These are phyloP conservation scores for Penicillium nucicola DNA, from an alignment of 495 filamentous ascomycete genomes.

Conservation along the genomic window DNA sequence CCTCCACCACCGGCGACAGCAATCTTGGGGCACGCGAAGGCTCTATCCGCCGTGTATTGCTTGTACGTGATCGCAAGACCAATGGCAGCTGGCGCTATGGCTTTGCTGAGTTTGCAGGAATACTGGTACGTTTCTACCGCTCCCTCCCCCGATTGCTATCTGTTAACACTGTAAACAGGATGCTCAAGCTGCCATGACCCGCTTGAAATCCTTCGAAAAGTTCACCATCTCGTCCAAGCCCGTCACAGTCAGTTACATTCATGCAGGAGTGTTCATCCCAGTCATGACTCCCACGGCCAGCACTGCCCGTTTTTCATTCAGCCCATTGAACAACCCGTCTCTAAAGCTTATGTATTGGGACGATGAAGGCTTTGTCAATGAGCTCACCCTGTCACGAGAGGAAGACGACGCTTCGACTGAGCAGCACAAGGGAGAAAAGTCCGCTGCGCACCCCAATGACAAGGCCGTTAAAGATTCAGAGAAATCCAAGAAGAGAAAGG, in stretches of 20 bases:
- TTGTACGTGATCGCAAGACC: constrained; percentile 71
- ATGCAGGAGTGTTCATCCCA: constrained; percentile 85
- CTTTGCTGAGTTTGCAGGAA: constrained; percentile 81
- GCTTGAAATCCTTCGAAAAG: constrained; percentile 71
- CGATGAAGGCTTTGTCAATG: constrained; percentile 69
- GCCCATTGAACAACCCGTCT: constrained; percentile 65
- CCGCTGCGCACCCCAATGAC: constrained; percentile 37
- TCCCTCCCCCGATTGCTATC: not conserved
- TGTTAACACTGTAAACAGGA: constrained; percentile 50
- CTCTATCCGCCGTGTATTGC: constrained; percentile 71
- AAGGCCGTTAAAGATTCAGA: constrained; percentile 48
- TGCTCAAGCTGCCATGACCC: constrained; percentile 71
- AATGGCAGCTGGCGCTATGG: constrained; percentile 85
- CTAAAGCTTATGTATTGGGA: constrained; percentile 83
- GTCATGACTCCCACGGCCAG: constrained; percentile 55
- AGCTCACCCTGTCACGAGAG: constrained; percentile 57
- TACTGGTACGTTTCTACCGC: constrained; percentile 36
- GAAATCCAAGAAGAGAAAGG: constrained; percentile 73
- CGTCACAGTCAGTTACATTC: constrained; percentile 74
- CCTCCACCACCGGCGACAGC: constrained; percentile 70
- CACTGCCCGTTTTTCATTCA: constrained; percentile 64
- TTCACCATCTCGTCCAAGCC: constrained; percentile 83
- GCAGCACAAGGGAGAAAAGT: constrained; percentile 27
- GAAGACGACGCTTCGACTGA: constrained; percentile 29
- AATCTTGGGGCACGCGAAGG: constrained; percentile 74